These are phyloP conservation scores for Taxawa tesnikishii DNA, from an alignment of 2,329 filamentous ascomycete genomes.

Conservation along the genomic window DNA sequence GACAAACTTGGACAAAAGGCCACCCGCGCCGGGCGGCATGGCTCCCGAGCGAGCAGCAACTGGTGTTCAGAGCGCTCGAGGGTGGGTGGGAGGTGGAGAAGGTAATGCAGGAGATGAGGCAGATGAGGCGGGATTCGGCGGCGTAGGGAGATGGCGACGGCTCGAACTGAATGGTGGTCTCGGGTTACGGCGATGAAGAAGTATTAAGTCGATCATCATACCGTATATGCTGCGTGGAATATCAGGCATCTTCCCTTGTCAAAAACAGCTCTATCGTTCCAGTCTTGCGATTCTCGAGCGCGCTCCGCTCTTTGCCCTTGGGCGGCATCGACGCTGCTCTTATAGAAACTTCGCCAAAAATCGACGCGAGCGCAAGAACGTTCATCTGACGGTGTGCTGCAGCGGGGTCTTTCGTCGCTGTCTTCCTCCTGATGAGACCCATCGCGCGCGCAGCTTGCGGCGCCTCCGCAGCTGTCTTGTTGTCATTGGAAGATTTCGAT, in stretches of 20 bases:
- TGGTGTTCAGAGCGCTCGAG: constrained; percentile 33
- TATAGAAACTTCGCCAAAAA: constrained; percentile 55
- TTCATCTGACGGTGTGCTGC: constrained; percentile 44
- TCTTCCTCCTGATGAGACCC: constrained; percentile 21
- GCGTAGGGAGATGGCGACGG: constrained; percentile 8
- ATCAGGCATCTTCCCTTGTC: constrained; percentile 18
- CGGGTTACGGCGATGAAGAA: no score
- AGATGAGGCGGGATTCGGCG: constrained; percentile 13
- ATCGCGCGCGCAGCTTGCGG: constrained; percentile 13
- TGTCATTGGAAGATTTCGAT: constrained; percentile 10
- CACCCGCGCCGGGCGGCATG: constrained; percentile 45
- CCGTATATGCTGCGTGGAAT: neutral
- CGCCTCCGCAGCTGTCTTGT: constrained; percentile 12
- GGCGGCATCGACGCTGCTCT: constrained; percentile 29
- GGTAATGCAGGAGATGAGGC: constrained; percentile 21
- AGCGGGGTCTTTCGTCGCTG: constrained; percentile 32
- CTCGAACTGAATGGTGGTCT: no score
- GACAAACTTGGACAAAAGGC: constrained; percentile 46
- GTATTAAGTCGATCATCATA: no score
- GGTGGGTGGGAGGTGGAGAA: constrained; percentile 26
- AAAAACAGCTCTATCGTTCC: constrained; percentile 62
- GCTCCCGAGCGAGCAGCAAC: constrained; percentile 46
- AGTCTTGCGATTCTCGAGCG: constrained; percentile 50
- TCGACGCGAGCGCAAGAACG: constrained; percentile 51
- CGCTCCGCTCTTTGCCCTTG: constrained; percentile 47